phyloP scores from a whole-genome alignment of 257 asterid species.

The Capsicum chinense region DNA sequence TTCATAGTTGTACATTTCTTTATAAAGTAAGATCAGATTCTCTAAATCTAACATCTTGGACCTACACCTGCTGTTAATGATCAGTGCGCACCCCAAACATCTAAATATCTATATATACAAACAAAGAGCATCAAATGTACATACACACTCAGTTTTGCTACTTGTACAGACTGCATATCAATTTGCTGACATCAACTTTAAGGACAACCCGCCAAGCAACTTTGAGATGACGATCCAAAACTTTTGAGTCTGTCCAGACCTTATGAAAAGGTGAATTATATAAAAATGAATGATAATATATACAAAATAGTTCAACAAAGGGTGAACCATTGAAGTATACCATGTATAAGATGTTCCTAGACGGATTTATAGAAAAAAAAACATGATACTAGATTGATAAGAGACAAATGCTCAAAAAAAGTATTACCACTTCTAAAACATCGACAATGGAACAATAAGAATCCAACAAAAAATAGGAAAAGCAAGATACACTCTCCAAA shows the following conservation, averaged over 20 bases:
- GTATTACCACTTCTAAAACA: too few species aligned
- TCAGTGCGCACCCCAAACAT: conserved; percentile 20
- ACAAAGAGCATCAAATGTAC: neutral
- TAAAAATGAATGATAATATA: neutral
- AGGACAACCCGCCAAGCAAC: conserved; percentile 98
- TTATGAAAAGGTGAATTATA: neutral
- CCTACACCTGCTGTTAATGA: conserved; percentile 19
- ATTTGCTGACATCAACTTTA: conserved; percentile 83
- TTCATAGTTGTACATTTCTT: conserved; percentile 18
- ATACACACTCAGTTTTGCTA: conserved; percentile 63
- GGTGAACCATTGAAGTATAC: neutral
- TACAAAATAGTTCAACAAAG: neutral
- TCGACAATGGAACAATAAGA: too few species aligned
- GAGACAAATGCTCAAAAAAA: conserved; percentile 9
- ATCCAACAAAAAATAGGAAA: neutral
- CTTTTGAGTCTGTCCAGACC: conserved; percentile 92
- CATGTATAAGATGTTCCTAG: neutral
- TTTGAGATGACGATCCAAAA: conserved; percentile 91
- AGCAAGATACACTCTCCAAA: conserved; percentile 38
- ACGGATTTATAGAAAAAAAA: neutral
- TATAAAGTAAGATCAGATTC: neutral
- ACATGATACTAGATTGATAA: neutral
- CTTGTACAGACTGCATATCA: conserved; percentile 96
- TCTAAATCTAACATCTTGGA: conserved; percentile 22
- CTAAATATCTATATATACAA: neutral